Conservation (phyloP, 352 stramenopile genomes). For the Phytophthora chlamydospora region DNA sequence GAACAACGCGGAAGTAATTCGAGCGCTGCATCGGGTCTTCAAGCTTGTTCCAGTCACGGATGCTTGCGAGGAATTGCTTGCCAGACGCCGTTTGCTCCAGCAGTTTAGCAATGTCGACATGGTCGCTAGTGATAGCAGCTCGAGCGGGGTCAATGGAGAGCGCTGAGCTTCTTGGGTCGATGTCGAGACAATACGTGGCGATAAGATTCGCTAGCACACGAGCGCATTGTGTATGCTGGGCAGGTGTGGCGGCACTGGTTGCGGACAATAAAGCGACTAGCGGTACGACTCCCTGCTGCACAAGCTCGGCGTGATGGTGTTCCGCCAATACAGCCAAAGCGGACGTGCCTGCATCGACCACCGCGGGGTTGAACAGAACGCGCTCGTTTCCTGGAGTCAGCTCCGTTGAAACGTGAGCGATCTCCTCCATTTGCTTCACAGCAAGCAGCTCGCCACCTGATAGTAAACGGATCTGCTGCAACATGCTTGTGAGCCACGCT, state of each 20-base stretch:
- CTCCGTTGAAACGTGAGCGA: slow-evolving; percentile 74
- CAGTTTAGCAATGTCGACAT: slow-evolving; percentile 62
- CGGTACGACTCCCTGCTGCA: slow-evolving; percentile 66
- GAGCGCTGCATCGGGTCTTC: slow-evolving; percentile 78
- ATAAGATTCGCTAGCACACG: slow-evolving; percentile 82
- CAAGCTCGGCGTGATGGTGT: slow-evolving; percentile 65
- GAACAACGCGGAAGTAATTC: slow-evolving; percentile 71
- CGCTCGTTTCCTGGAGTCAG: slow-evolving; percentile 79
- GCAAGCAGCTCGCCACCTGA: slow-evolving; percentile 69
- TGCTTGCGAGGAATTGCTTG: slow-evolving; percentile 43
- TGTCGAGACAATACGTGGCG: slow-evolving; percentile 52
- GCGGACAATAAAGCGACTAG: slow-evolving; percentile 63
- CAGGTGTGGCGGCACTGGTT: slow-evolving; percentile 33
- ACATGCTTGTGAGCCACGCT: slow-evolving; percentile 78
- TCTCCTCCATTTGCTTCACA: slow-evolving; percentile 80
- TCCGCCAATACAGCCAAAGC: slow-evolving; percentile 75
- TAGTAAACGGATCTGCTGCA: slow-evolving; percentile 70
- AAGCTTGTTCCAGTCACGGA: slow-evolving; percentile 47
- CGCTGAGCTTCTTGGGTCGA: slow-evolving; percentile 40
- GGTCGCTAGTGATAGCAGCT: slow-evolving; percentile 31
- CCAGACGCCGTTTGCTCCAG: slow-evolving; percentile 53
- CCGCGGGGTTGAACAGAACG: slow-evolving; percentile 68
- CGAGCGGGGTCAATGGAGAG: slow-evolving; percentile 22
- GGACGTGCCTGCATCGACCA: slow-evolving; percentile 70
- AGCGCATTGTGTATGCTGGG: slow-evolving; percentile 61